Conservation (phyloP, 129 eudicot genomes). For the carrot (Daucus carota) region DNA sequence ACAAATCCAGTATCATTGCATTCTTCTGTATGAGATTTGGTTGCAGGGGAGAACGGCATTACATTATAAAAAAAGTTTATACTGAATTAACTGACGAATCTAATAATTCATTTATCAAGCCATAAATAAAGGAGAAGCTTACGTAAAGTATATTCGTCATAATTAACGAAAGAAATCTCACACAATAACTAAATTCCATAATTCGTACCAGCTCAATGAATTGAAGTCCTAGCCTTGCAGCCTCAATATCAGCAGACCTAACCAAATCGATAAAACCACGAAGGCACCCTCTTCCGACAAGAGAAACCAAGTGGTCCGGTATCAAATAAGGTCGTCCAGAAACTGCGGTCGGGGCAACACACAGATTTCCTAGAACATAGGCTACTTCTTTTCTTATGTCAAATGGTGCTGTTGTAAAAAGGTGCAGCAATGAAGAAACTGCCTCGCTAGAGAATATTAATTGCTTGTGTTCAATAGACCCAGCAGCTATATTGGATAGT, state of each 20-base stretch:
- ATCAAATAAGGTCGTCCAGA: conserved; percentile 63
- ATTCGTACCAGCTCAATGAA: conserved; percentile 96
- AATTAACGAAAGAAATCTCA: neutral
- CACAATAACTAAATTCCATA: conserved; percentile 10
- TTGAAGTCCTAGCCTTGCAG: conserved; percentile 88
- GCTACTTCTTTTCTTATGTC: conserved; percentile 91
- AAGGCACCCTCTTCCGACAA: conserved; percentile 75
- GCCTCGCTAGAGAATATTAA: conserved; percentile 70
- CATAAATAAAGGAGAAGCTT: neutral
- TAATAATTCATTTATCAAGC: neutral
- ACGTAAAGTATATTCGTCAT: neutral
- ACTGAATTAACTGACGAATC: neutral
- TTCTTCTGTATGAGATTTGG: neutral
- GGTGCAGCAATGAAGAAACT: conserved; percentile 39
- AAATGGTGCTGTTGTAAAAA: conserved; percentile 63
- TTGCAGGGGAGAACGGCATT: neutral
- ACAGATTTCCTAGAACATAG: conserved; percentile 81
- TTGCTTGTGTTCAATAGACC: conserved; percentile 69
- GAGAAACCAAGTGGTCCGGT: conserved; percentile 76
- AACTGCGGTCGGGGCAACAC: conserved; percentile 78
- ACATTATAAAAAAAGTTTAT: neutral
- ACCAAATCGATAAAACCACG: conserved; percentile 76
- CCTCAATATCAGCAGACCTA: conserved; percentile 95
- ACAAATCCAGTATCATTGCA: neutral
- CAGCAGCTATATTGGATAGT: conserved; percentile 92